Conservation (phyloP, 257 asterid genomes). For the Solanum chaucha region DNA sequence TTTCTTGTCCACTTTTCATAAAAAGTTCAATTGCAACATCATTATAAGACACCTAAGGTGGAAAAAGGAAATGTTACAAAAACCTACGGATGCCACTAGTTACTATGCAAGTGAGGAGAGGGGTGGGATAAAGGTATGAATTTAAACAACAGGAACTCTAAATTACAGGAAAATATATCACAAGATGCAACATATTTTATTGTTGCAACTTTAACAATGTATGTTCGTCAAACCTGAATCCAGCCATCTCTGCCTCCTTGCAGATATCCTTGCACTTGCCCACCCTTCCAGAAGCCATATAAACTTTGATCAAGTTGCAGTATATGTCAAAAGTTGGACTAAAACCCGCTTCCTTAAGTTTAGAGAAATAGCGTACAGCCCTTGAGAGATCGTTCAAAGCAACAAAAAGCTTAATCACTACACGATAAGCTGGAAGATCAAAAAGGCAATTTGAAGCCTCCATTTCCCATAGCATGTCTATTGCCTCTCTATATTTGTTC, state of each 20-base stretch:
- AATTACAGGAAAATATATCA: background rate
- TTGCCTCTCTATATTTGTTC: constrained; percentile 50
- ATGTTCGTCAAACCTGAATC: constrained; percentile 34
- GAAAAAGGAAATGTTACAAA: background rate
- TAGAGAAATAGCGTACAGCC: constrained; percentile 49
- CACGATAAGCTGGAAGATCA: constrained; percentile 80
- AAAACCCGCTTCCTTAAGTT: constrained; percentile 67
- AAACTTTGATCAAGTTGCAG: constrained; percentile 33
- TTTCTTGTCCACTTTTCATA: background rate
- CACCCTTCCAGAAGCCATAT: constrained; percentile 46
- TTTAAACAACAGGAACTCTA: background rate
- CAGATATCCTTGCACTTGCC: constrained; percentile 59
- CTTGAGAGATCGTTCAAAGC: constrained; percentile 59
- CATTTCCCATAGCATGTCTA: constrained; percentile 80
- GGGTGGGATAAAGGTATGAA: background rate
- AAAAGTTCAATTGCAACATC: background rate
- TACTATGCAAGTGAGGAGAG: background rate
- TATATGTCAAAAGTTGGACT: constrained; percentile 55
- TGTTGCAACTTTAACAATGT: constrained; percentile 3
- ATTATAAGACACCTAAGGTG: background rate
- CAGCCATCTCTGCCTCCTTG: constrained; percentile 73
- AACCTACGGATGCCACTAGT: background rate
- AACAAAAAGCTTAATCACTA: constrained; percentile 63
- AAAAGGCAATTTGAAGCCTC: constrained; percentile 53
- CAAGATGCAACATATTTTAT: background rate